phyloP scores from a whole-genome alignment of 805 yeast species.

The Lachancea waltii region DNA sequence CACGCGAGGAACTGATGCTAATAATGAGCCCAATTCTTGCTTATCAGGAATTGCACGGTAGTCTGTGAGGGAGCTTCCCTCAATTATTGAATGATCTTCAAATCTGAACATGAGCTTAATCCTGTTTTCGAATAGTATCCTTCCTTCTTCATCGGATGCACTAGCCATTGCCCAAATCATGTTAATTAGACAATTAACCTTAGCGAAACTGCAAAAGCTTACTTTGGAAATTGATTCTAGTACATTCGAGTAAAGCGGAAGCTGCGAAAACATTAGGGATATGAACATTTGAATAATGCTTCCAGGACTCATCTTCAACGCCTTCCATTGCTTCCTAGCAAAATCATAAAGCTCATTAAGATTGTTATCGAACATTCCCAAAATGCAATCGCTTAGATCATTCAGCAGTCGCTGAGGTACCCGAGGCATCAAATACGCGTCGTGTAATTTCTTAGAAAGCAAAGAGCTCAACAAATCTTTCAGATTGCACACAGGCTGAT shows the following conservation, averaged over 20 bases:
- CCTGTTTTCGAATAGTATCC: neutral
- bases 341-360: neutral
- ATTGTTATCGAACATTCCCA: neutral
- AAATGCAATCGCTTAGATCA: neutral
- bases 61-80: conserved; percentile 32
- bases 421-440: neutral
- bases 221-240: neutral
- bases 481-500: neutral
- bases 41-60: conserved; percentile 40
- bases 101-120: neutral
- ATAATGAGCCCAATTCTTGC: conserved; percentile 42
- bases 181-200: neutral
- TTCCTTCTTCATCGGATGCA: conserved; percentile 6
- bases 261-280: conserved; percentile 1
- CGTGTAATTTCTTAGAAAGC: neutral
- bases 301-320: conserved; percentile 1
- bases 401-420: neutral
- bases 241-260: neutral
- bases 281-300: conserved; percentile 1
- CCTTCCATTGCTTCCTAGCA: neutral
- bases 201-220: neutral
- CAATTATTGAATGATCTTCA: conserved; percentile 3
- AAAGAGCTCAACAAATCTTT: conserved; percentile 2
- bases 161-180: conserved; percentile 9
- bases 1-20: conserved; percentile 33